Conservation (phyloP, 495 filamentous ascomycete species). For the Baudoinia panamericana region DNA sequence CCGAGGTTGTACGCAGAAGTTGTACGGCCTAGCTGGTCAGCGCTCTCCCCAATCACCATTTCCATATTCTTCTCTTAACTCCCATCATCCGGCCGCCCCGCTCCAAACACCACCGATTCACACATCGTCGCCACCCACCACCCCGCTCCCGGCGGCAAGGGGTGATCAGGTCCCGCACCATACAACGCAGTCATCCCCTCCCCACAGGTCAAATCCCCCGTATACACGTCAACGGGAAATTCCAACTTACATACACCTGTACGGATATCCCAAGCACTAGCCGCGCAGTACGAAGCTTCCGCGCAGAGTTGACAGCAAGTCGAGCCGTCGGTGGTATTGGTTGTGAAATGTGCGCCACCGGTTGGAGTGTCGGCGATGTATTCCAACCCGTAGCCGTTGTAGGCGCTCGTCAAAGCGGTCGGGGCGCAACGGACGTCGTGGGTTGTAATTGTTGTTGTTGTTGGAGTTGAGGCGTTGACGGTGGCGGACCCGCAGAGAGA, state of each 20-base stretch:
- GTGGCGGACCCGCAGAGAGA: not conserved
- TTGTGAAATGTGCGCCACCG: slow-evolving; percentile 1
- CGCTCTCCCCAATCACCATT: not conserved
- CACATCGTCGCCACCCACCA: slow-evolving; percentile 10
- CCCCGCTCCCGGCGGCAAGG: slow-evolving; percentile 10
- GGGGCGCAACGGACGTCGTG: slow-evolving; percentile 15
- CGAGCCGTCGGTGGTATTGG: slow-evolving; percentile 2
- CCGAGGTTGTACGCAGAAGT: too few species aligned
- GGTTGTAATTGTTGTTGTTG: not conserved
- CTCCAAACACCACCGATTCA: slow-evolving; percentile 3
- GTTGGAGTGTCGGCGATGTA: slow-evolving; percentile 3
- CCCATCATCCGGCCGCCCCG: slow-evolving; percentile 12
- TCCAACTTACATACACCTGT: slow-evolving; percentile 7
- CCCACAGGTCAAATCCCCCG: slow-evolving; percentile 7
- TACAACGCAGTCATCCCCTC: slow-evolving; percentile 7
- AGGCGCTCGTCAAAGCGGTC: slow-evolving; percentile 1
- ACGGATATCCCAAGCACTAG: slow-evolving; percentile 12
- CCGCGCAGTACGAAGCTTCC: slow-evolving; percentile 4
- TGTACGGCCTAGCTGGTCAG: too few species aligned
- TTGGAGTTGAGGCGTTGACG: not conserved
- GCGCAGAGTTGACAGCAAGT: slow-evolving; percentile 16
- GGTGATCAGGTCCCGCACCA: slow-evolving; percentile 7
- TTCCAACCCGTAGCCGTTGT: slow-evolving; percentile 11
- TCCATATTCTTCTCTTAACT: not conserved
- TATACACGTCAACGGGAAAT: slow-evolving; percentile 1